Base-by-base conservation (phyloP, 2,329 filamentous ascomycete species). In the Laburnicola sp. region DNA sequence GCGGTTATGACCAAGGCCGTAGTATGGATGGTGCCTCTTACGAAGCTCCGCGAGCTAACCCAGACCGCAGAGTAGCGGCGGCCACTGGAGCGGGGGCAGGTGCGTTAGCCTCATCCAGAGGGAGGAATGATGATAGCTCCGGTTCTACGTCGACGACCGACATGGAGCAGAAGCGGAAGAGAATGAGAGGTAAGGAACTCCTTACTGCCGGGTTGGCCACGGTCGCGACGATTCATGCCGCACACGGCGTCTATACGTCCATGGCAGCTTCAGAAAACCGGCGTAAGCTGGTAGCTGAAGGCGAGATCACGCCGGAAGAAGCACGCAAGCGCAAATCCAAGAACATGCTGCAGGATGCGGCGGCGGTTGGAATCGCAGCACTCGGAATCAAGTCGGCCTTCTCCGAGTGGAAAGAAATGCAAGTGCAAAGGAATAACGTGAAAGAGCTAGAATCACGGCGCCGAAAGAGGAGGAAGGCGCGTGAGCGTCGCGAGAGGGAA, bases 151-250 rank as follows among this genome's bases (percentile, higher is more conserved):
- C 78, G 57, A 83, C 81, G 68, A 80, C 79, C 63, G 84, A 85
- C 65, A 84, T 88, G 74, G 83, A 86, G 66, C 77, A 80, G 59
- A 75, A 77, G 64, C 76, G 79, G 47, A 87, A 85, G 72, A 86
- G 86, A 66, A 79, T 86, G 75, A 79, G 79, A 75, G 81, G 83
- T 70, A 86, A 86, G 73, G 82, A 86, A 76, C 71, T 86, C 64
- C 68, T 87, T 57, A 86, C 84, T 58, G 82, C 84, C 48, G 84
- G 85, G 56, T 75, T 88, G 51, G 85, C 86, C 47, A 85, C 83
- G 50, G 80, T 88, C 52, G 86, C 86, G 32, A 87, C 85, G 26
- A 86, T 88, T 56, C 85, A 88, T 72, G 85, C 85, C 23, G 85
- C 83, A 10, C 84, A 88, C 67, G 81, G 79, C 54, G 77, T 88